Conservation (phyloP, 371 early-diverging fungal species). For the Mucor velutinosus region DNA sequence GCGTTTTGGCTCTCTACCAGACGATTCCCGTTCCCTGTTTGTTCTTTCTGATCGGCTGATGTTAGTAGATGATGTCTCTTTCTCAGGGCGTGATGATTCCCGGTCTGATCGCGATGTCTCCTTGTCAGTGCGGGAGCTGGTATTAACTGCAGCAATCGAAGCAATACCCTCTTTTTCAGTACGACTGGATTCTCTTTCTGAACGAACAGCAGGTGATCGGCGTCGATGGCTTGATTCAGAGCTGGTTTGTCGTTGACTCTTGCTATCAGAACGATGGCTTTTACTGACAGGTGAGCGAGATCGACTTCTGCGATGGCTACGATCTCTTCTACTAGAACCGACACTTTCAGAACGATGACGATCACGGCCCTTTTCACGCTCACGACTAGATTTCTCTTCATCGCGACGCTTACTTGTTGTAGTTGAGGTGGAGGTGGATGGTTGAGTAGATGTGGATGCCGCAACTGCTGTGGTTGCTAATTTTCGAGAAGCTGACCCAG, state of each 20-base stretch:
- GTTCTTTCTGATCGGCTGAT: not conserved
- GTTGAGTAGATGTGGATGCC: not conserved
- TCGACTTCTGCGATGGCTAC: not conserved
- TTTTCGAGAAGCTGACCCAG: too few species aligned
- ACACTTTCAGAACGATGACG: not conserved
- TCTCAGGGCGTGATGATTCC: not conserved
- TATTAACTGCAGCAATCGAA: not conserved
- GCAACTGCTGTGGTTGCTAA: too few species aligned
- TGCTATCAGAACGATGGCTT: not conserved
- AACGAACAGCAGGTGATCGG: not conserved
- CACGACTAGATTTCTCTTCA: conserved; percentile 3
- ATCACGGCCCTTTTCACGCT: not conserved
- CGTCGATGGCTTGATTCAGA: conserved; percentile 1
- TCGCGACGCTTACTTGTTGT: not conserved
- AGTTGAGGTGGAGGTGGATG: not conserved
- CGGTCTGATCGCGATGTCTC: not conserved
- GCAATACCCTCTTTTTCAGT: not conserved
- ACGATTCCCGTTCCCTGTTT: not conserved
- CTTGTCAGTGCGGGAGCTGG: not conserved
- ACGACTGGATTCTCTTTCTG: not conserved
- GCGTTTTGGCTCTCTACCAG: not conserved
- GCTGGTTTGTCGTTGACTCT: conserved; percentile 2
- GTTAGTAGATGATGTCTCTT: not conserved
- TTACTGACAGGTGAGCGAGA: not conserved
- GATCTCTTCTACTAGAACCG: not conserved